Percentiles rank a stretch among this genome's conserved stretches.
Conservation (phyloP, 2,329 filamentous ascomycete genomes). For the Aspergillus quadrilineatus region DNA sequence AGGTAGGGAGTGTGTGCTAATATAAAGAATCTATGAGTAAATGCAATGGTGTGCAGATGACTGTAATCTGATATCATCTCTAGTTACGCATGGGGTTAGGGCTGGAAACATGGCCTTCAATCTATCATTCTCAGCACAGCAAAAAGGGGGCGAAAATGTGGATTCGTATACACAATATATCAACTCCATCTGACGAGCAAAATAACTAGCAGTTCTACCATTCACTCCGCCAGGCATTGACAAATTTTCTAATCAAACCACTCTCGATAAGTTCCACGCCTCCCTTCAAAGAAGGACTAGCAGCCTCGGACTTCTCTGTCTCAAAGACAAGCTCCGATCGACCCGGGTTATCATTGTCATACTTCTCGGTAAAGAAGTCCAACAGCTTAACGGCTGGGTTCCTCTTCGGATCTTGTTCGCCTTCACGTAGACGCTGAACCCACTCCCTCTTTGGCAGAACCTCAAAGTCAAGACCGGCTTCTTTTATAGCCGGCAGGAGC, state of each 20-base stretch:
- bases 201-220: background rate
- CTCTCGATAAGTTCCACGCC: conserved; percentile 12
- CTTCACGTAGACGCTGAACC: conserved; percentile 38
- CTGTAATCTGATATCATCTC: too few species aligned
- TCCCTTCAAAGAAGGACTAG: conserved; percentile 3
- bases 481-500: conserved; percentile 34
- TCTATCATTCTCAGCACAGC: background rate
- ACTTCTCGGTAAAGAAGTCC: conserved; percentile 55
- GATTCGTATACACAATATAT: background rate
- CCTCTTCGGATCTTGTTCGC: conserved; percentile 48
- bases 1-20: too few species aligned
- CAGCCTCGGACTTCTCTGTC: conserved; percentile 4
- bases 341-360: conserved; percentile 28
- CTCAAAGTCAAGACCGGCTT: conserved; percentile 33
- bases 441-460: conserved; percentile 33
- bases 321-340: background rate
- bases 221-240: conserved; percentile 7
- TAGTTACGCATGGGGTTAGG: too few species aligned
- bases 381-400: conserved; percentile 56
- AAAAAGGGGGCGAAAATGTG: background rate
- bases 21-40: too few species aligned
- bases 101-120: background rate
- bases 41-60: too few species aligned
- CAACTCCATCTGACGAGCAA: background rate
- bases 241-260: conserved; percentile 12